Percentiles rank a stretch among this genome's conserved stretches.
Evolutionary conservation across 2,329 filamentous ascomycete species (phyloP).

Genomic region (Penicillium sclerotiorum): DNA sequence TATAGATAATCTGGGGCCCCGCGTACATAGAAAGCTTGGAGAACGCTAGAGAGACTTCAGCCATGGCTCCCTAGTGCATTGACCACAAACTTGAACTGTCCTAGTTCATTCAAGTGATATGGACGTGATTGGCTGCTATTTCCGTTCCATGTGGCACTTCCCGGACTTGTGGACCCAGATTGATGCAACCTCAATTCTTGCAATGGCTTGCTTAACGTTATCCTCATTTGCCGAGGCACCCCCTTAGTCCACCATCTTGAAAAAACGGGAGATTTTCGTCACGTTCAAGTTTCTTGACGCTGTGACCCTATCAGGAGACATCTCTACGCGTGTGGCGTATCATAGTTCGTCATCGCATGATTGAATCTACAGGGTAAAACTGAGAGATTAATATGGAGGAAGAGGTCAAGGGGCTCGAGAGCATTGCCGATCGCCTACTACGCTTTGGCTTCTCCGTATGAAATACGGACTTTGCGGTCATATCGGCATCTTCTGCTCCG

Average conservation of each 20-base stretch:
- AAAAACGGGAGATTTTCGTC: too few species aligned
- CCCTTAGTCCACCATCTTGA: too few species aligned
- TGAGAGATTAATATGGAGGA: neutral
- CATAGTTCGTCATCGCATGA: too few species aligned
- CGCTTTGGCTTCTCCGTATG: constrained; percentile 2
- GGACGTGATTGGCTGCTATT: neutral
- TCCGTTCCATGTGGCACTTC: constrained; percentile 1
- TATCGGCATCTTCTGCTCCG: constrained; percentile 9
- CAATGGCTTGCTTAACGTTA: too few species aligned
- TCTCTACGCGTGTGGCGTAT: too few species aligned
- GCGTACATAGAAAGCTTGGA: constrained; percentile 3
- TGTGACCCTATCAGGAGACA: too few species aligned
- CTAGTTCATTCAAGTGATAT: neutral
- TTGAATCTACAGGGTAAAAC: too few species aligned
- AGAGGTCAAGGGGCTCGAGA: neutral
- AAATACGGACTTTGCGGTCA: constrained; percentile 11
- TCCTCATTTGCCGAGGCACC: too few species aligned
- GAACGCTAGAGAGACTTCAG: neutral
- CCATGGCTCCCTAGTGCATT: constrained; percentile 3
- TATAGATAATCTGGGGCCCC: constrained; percentile 17
- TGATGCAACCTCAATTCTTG: neutral
- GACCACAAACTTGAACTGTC: constrained; percentile 11
- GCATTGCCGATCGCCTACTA: constrained; percentile 3
- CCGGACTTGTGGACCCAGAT: neutral
- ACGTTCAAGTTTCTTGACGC: too few species aligned